A percentile compares a stretch with the other conserved stretches of the same genome.
These are phyloP conservation scores for Primulina huaijiensis DNA, from an alignment of 257 asterid genomes.

Conservation along the genomic window DNA sequence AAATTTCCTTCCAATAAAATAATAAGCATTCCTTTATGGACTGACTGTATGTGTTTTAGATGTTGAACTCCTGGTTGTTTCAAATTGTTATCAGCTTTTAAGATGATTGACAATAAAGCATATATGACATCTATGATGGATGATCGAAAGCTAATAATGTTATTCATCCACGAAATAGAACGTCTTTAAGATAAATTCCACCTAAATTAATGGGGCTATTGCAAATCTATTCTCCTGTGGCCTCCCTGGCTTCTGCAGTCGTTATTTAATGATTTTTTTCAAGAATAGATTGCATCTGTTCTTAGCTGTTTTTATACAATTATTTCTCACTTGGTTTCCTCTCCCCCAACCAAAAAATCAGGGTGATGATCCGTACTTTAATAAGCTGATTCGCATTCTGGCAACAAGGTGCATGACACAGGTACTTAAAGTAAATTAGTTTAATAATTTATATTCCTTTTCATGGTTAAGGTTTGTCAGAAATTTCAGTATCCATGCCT, in stretches of 20 bases:
- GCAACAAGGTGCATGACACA: conserved; percentile 99
- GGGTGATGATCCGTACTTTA: conserved; percentile 93
- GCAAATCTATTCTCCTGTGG: background rate
- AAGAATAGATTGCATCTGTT: background rate
- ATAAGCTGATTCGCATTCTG: conserved; percentile 92
- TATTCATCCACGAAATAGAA: background rate
- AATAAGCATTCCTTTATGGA: background rate
- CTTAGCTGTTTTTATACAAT: background rate
- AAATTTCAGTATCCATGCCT: conserved; percentile 21
- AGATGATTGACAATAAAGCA: background rate
- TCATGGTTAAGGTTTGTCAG: conserved; percentile 14
- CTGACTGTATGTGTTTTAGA: background rate
- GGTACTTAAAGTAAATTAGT: conserved; percentile 43
- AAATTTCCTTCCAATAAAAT: background rate
- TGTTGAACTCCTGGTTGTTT: background rate
- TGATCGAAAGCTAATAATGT: background rate
- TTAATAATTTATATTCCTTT: conserved; percentile 8
- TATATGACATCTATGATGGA: background rate
- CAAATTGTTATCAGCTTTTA: background rate
- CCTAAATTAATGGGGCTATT: background rate
- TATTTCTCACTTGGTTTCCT: conserved; percentile 20
- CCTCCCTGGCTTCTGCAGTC: conserved; percentile 4
- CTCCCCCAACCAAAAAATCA: conserved; percentile 24
- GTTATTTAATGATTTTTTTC: background rate
- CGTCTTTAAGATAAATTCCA: background rate